Evolutionary conservation across 345 rosid genomes (phyloP).

Genomic region (Eucalyptus pumila): DNA sequence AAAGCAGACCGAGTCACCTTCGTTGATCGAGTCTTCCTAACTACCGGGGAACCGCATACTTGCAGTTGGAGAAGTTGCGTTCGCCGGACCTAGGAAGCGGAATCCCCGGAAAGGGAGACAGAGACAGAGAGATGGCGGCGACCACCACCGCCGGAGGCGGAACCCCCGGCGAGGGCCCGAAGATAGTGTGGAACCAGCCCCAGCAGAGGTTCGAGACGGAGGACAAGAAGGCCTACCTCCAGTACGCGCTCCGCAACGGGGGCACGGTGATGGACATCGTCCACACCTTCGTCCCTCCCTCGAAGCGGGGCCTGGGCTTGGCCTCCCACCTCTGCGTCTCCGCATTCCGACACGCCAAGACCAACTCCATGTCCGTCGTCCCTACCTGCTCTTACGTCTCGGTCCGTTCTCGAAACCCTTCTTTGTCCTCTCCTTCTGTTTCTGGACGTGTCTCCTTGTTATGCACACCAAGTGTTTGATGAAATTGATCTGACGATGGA

Average conservation of each 20-base stretch:
- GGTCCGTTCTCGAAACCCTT: constrained; percentile 11
- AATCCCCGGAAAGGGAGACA: neutral
- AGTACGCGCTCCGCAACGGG: constrained; percentile 41
- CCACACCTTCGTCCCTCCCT: constrained; percentile 72
- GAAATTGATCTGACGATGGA: neutral
- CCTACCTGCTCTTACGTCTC: constrained; percentile 90
- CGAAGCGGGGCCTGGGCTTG: constrained; percentile 75
- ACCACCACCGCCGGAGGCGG: neutral
- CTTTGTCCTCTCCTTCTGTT: neutral
- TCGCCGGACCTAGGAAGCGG: neutral
- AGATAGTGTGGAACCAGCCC: constrained; percentile 49
- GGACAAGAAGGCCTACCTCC: constrained; percentile 65
- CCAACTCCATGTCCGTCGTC: constrained; percentile 47
- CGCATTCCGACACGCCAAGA: constrained; percentile 61
- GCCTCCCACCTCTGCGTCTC: constrained; percentile 81
- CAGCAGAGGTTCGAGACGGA: constrained; percentile 66
- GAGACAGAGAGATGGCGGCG: constrained; percentile 1
- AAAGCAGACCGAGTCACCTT: neutral
- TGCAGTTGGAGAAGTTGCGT: neutral
- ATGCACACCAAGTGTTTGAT: neutral
- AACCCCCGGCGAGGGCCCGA: constrained; percentile 12
- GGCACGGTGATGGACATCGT: constrained; percentile 62
- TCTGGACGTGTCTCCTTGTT: neutral
- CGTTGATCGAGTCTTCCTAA: neutral
- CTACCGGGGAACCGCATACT: neutral